Conservation (phyloP, 1,284 basidiomycete genomes). For the Trichosporon inkin region DNA sequence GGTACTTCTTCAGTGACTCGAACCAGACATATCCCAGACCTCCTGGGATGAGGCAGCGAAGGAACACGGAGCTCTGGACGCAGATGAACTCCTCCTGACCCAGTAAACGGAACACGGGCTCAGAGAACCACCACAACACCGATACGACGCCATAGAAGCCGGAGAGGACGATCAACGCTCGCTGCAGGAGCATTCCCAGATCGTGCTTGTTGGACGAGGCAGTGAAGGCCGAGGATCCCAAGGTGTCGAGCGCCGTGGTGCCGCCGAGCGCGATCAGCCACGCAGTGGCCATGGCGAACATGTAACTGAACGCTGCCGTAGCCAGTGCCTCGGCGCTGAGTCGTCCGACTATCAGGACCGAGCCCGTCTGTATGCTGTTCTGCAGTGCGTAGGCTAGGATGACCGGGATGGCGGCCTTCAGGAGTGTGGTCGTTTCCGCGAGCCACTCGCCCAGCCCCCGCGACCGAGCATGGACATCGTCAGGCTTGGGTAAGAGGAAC, state of each 20-base stretch:
- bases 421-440: not conserved
- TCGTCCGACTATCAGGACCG: slow-evolving; percentile 11
- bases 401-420: slow-evolving; percentile 5
- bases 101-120: slow-evolving; percentile 9
- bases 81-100: slow-evolving; percentile 13
- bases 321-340: slow-evolving; percentile 10
- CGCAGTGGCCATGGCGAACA: slow-evolving; percentile 13
- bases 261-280: slow-evolving; percentile 10
- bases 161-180: slow-evolving; percentile 5
- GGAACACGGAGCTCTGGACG: slow-evolving; percentile 4
- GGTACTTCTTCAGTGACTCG: slow-evolving; percentile 11
- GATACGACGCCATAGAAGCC: not conserved
- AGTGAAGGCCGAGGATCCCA: slow-evolving; percentile 5
- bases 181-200: slow-evolving; percentile 13
- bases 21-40: slow-evolving; percentile 11
- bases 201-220: slow-evolving; percentile 11
- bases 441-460: not conserved
- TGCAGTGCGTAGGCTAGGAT: slow-evolving; percentile 8
- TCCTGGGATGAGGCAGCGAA: slow-evolving; percentile 6
- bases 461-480: not conserved
- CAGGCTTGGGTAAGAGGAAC: not conserved
- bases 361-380: slow-evolving; percentile 10
- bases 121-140: slow-evolving; percentile 3
- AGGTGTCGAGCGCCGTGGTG: slow-evolving; percentile 10
- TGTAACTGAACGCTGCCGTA: slow-evolving; percentile 9